Evolutionary conservation across 495 filamentous ascomycete species (phyloP).

Genomic region (Daldinia caldariorum): DNA sequence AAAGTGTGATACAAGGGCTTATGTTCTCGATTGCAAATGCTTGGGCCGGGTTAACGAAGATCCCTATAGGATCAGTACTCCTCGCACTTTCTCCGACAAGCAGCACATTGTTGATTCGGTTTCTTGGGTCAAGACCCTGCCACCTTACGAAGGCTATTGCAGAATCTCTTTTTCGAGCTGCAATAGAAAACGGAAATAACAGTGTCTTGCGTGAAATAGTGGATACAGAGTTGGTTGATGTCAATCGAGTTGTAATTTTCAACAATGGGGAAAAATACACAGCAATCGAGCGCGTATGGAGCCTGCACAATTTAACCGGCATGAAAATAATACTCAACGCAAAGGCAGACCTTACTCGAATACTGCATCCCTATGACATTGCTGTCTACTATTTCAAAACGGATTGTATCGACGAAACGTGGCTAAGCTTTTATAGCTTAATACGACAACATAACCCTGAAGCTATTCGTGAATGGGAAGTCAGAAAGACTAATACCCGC

Average conservation of each 20-base stretch:
- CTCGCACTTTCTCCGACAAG: not conserved
- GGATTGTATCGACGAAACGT: not conserved
- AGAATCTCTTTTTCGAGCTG: not conserved
- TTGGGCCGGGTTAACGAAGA: not conserved
- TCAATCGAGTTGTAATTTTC: not conserved
- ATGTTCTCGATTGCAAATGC: not conserved
- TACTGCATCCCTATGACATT: not conserved
- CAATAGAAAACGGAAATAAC: not conserved
- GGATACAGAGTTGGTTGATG: not conserved
- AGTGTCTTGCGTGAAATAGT: not conserved
- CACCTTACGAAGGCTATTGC: not conserved
- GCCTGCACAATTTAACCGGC: not conserved
- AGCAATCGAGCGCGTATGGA: not conserved
- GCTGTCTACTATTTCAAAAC: too few relatives aligned
- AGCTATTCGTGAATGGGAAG: too few relatives aligned
- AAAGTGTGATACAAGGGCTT: not conserved
- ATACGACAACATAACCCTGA: not conserved
- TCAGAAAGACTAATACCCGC: too few relatives aligned
- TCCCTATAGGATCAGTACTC: not conserved
- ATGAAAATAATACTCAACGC: not conserved
- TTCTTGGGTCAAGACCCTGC: not conserved
- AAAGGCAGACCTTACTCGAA: not conserved
- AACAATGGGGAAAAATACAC: not conserved
- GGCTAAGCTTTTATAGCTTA: not conserved
- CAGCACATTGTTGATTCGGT: not conserved